phyloP scores from a whole-genome alignment of 1,139 yeast species.

The Sugiyamaella neomexicana region DNA sequence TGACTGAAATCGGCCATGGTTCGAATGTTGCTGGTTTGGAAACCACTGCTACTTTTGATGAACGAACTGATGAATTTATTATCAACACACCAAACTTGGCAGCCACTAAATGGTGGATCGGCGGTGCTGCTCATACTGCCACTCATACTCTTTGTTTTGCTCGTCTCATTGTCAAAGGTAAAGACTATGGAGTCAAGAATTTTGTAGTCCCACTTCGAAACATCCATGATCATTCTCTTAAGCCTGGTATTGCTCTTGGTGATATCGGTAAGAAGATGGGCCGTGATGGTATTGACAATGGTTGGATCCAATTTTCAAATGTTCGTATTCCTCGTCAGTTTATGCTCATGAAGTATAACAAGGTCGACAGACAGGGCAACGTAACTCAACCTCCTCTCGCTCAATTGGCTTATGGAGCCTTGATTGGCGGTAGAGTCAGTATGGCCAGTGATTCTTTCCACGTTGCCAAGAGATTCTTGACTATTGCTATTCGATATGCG shows the following conservation, averaged over 20 bases:
- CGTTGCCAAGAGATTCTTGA: slow-evolving; percentile 73
- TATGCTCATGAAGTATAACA: slow-evolving; percentile 79
- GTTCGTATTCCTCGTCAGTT: slow-evolving; percentile 82
- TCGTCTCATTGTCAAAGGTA: slow-evolving; percentile 72
- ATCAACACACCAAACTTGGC: slow-evolving; percentile 73
- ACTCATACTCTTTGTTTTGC: slow-evolving; percentile 83
- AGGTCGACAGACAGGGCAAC: slow-evolving; percentile 65
- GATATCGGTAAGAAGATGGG: slow-evolving; percentile 97
- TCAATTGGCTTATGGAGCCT: slow-evolving; percentile 83
- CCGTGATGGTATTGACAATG: slow-evolving; percentile 73
- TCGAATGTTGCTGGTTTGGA: slow-evolving; percentile 90
- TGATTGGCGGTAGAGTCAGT: slow-evolving; percentile 82
- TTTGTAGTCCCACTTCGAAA: slow-evolving; percentile 89
- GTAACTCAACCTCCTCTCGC: slow-evolving; percentile 74
- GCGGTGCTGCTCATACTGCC: slow-evolving; percentile 94
- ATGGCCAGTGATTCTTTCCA: slow-evolving; percentile 87
- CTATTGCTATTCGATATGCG: slow-evolving; percentile 85
- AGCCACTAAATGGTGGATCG: slow-evolving; percentile 93
- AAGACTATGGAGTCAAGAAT: slow-evolving; percentile 88
- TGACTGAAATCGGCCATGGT: slow-evolving; percentile 95
- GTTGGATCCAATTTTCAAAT: slow-evolving; percentile 86
- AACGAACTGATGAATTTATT: slow-evolving; percentile 61
- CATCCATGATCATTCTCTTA: slow-evolving; percentile 58
- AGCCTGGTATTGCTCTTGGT: slow-evolving; percentile 81
- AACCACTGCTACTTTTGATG: slow-evolving; percentile 84